Evolutionary conservation across 2,329 filamentous ascomycete species (phyloP).

Genomic region (Fusarium pseudograminearum): DNA sequence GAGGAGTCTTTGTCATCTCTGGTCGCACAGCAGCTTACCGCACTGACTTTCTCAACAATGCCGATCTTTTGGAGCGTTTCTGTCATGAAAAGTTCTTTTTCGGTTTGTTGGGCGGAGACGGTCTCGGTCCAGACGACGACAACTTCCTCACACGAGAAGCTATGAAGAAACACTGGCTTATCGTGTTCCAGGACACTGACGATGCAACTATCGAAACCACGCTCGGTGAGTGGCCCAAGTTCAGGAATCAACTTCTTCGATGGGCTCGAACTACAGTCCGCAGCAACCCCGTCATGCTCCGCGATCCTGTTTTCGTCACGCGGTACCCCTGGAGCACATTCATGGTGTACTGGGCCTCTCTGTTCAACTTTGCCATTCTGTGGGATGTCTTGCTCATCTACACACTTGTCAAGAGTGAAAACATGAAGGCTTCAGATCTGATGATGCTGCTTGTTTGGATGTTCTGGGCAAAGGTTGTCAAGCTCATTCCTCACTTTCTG

Average conservation of each 20-base stretch:
- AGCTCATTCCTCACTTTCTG: constrained; percentile 65
- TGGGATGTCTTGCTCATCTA: constrained; percentile 61
- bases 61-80: constrained; percentile 59
- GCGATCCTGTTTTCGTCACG: constrained; percentile 51
- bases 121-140: constrained; percentile 67
- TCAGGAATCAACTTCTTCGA: constrained; percentile 64
- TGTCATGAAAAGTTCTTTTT: constrained; percentile 64
- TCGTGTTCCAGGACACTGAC: constrained; percentile 65
- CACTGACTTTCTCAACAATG: constrained; percentile 60
- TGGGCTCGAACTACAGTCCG: constrained; percentile 71
- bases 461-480: constrained; percentile 67
- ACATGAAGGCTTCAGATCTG: not conserved
- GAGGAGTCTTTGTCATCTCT: constrained; percentile 69
- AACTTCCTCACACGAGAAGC: constrained; percentile 70
- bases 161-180: constrained; percentile 62
- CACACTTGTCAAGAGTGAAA: constrained; percentile 37
- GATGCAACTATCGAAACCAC: constrained; percentile 64
- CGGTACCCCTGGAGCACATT: constrained; percentile 62
- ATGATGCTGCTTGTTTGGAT: constrained; percentile 58
- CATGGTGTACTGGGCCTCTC: constrained; percentile 65
- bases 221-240: constrained; percentile 63
- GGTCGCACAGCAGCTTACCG: constrained; percentile 66
- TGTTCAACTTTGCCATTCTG: constrained; percentile 68
- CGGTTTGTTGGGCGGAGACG: constrained; percentile 50
- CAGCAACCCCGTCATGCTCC: constrained; percentile 64